A percentile compares a stretch with the other conserved stretches of the same genome.
Conservation (phyloP, 2,329 filamentous ascomycete genomes). For the Byssochlamys sp. region DNA sequence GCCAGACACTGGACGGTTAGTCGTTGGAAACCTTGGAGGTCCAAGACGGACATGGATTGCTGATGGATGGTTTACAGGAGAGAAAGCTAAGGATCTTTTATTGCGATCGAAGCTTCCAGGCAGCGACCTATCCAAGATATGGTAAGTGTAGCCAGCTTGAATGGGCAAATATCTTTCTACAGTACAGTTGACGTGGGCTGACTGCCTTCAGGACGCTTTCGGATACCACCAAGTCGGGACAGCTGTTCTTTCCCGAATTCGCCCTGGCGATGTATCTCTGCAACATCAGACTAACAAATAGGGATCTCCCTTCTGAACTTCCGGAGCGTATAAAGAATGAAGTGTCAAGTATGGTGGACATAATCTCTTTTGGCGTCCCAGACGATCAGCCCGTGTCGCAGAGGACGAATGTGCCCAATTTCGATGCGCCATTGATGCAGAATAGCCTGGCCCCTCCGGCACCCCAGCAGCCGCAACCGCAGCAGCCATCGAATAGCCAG, state of each 20-base stretch:
- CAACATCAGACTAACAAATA: conserved; percentile 83
- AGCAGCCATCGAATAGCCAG: conserved; percentile 61
- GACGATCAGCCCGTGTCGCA: conserved; percentile 56
- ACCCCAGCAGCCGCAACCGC: conserved; percentile 56
- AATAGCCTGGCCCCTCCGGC: conserved; percentile 42
- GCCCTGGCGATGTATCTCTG: conserved; percentile 97
- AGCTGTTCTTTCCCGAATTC: conserved; percentile 94
- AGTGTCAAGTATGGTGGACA: conserved; percentile 98
- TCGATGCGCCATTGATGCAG: conserved; percentile 48
- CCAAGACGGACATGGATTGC: conserved; percentile 2
- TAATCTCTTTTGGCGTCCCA: conserved; percentile 85
- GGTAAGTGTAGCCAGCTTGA: conserved; percentile 44
- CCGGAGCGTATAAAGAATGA: conserved; percentile 89
- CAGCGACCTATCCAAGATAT: conserved; percentile 82
- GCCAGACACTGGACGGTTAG: conserved; percentile 68
- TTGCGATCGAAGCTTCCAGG: conserved; percentile 81
- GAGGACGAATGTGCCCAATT: conserved; percentile 60
- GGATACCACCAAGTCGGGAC: conserved; percentile 91
- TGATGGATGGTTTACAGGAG: conserved; percentile 35
- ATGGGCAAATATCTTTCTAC: background rate
- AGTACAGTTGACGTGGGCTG: conserved; percentile 4
- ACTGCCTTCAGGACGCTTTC: conserved; percentile 60
- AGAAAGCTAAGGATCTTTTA: conserved; percentile 82
- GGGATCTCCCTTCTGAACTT: conserved; percentile 61
- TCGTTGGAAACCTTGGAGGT: background rate